phyloP scores from a whole-genome alignment of 768 basidiomycete species.

The Boletus insuetus region DNA sequence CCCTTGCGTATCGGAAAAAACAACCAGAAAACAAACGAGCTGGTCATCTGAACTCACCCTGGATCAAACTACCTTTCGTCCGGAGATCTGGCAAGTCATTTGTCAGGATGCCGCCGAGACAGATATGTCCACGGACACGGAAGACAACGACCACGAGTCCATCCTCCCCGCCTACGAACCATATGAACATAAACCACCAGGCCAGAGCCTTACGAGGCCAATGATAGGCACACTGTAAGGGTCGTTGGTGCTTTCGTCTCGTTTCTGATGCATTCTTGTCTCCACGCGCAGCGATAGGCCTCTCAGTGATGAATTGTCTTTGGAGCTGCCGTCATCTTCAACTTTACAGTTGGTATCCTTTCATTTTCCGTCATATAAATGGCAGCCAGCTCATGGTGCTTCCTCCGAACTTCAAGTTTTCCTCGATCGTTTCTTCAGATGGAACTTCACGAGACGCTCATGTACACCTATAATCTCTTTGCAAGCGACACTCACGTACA shows the following conservation, averaged over 20 bases:
- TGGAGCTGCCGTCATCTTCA: background rate
- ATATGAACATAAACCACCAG: slow-evolving; percentile 21
- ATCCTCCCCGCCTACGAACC: slow-evolving; percentile 25
- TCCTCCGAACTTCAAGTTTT: slow-evolving; percentile 13
- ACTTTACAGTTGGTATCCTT: slow-evolving; percentile 11
- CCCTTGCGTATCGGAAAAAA: background rate
- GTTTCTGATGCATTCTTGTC: background rate
- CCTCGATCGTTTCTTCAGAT: slow-evolving; percentile 22
- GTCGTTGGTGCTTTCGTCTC: background rate
- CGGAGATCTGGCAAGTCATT: slow-evolving; percentile 25
- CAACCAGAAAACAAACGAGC: background rate
- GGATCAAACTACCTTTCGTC: slow-evolving; percentile 12
- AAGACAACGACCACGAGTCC: slow-evolving; percentile 9
- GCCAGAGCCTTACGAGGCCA: background rate
- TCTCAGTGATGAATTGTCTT: slow-evolving; percentile 10
- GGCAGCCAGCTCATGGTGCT: slow-evolving; percentile 7
- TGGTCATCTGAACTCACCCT: slow-evolving; percentile 1
- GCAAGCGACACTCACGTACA: slow-evolving; percentile 44
- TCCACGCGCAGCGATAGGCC: slow-evolving; percentile 1
- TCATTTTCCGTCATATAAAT: background rate
- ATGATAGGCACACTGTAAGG: slow-evolving; percentile 3
- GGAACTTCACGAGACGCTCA: slow-evolving; percentile 19
- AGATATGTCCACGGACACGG: background rate
- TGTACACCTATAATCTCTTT: slow-evolving; percentile 50
- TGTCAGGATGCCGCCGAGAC: slow-evolving; percentile 11